A percentile compares a stretch with the other conserved stretches of the same genome.
phyloP scores from a whole-genome alignment of 2,329 filamentous ascomycete genomes.

The Pleurostoma richardsiae region DNA sequence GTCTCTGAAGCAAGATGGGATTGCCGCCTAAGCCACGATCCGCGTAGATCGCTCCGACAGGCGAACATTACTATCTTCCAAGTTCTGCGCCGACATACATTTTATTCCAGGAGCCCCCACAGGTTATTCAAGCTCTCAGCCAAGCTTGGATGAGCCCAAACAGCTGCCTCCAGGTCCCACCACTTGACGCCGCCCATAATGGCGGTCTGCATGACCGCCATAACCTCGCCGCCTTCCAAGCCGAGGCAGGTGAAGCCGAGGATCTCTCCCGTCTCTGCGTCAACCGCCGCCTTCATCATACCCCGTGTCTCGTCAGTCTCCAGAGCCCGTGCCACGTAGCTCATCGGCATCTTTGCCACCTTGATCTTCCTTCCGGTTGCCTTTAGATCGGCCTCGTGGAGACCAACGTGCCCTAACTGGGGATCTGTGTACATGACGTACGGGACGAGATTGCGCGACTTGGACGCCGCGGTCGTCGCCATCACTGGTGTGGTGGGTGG shows the following conservation, averaged over 20 bases:
- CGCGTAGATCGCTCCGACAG: too few species aligned
- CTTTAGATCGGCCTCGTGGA: constrained; percentile 32
- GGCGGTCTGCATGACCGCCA: constrained; percentile 47
- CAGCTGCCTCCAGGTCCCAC: constrained; percentile 36
- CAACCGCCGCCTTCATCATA: constrained; percentile 46
- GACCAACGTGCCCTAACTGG: constrained; percentile 45
- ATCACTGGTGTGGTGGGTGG: constrained; percentile 17
- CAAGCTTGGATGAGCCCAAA: constrained; percentile 45
- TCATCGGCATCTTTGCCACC: constrained; percentile 45
- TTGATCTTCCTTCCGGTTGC: constrained; percentile 26
- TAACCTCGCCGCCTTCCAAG: constrained; percentile 46
- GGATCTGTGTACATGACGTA: constrained; percentile 50
- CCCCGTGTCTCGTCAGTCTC: constrained; percentile 47
- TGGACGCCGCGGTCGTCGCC: constrained; percentile 15
- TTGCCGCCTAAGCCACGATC: too few species aligned
- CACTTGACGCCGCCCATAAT: constrained; percentile 43
- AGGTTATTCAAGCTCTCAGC: constrained; percentile 47
- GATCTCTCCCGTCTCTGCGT: constrained; percentile 37
- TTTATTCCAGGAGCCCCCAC: constrained; percentile 34
- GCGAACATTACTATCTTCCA: too few species aligned
- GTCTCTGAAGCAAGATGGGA: not conserved
- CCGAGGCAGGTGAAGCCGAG: constrained; percentile 47
- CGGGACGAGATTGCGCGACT: constrained; percentile 29
- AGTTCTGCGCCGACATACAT: too few species aligned
- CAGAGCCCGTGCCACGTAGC: constrained; percentile 41